Evolutionary conservation across 176 grass and related monocot genomes (phyloP), one percentile per base, ranked within the genome.

Genomic region (Musa schizocarpa): DNA sequence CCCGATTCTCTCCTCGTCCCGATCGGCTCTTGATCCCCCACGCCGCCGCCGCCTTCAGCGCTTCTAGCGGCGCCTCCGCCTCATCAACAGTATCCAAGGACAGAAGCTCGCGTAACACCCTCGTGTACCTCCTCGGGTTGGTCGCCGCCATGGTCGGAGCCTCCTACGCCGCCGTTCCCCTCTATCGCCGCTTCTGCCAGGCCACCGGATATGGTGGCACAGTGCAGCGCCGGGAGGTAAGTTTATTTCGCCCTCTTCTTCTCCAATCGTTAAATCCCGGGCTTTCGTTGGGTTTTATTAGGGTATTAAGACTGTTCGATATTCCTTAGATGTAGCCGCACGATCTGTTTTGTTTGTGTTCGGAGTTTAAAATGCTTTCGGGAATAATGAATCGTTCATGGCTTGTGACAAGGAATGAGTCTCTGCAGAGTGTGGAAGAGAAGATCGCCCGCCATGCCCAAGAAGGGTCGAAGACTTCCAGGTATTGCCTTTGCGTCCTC

Each of bases 181-280:
- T 99, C 6, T 99, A 89, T 75, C 90, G 82, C 13, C 90, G 90
- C 13, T 99, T 99, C 74, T 99, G 95, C 74, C 95, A 99, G 74
- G 86, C 82, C 16, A 99, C 95, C 1, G 88, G 95, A 13, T 92
- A 88, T 23, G 86, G 82, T 27, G 95, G 90, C 76, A 99, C 90
- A 53, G 49, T 77, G 14, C 88, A 89, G 34, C 86, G 82, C 79
- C 85, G 85, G 48, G 90, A 99, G 88, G 95, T 91, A 73, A 72
- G 19, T 13, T 34, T 24, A 24, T 62, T 17, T n/a, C 14, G 29
- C 29, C 29, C 11, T 49, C 34, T 2, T 0, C 7, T 50, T 70
- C 5, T 68, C 5, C 25, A 1, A 26, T 68, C 65, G 3, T 43
- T 43, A 43, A 43, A 43, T 43, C 34, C 34, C 34, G 34, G 34